Conservation (phyloP, 768 basidiomycete genomes). For the Tylopilus subfusipes region DNA sequence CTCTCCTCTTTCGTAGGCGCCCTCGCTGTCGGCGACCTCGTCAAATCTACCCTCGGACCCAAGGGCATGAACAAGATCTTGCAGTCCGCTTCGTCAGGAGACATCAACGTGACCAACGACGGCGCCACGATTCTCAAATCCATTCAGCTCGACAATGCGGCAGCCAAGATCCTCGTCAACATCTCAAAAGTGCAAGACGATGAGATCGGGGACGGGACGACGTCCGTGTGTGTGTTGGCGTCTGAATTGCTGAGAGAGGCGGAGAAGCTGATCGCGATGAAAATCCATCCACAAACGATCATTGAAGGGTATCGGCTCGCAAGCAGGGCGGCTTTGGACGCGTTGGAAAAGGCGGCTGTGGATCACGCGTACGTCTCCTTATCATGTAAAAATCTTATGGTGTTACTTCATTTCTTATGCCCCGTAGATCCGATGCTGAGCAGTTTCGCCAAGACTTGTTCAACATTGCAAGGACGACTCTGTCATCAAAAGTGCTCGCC, state of each 20-base stretch:
- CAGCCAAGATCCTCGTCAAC: conserved; percentile 98
- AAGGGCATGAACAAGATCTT: conserved; percentile 99
- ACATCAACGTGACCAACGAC: conserved; percentile 97
- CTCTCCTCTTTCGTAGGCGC: conserved; percentile 98
- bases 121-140: conserved; percentile 98
- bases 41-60: conserved; percentile 97
- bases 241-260: conserved; percentile 92
- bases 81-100: conserved; percentile 83
- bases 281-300: conserved; percentile 97
- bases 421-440: conserved; percentile 58
- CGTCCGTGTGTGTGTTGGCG: conserved; percentile 86
- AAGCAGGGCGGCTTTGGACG: conserved; percentile 75
- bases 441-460: conserved; percentile 87
- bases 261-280: conserved; percentile 87
- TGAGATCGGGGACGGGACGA: conserved; percentile 96
- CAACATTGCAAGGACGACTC: conserved; percentile 94
- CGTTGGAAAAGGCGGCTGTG: conserved; percentile 75
- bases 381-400: not conserved
- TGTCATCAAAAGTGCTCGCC: conserved; percentile 93
- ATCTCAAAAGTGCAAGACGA: conserved; percentile 99
- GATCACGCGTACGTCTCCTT: conserved; percentile 72
- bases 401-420: not conserved
- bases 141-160: conserved; percentile 96
- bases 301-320: conserved; percentile 96
- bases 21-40: conserved; percentile 94